phyloP scores from a whole-genome alignment of 306 rosid species.

The Dryas octopetala region DNA sequence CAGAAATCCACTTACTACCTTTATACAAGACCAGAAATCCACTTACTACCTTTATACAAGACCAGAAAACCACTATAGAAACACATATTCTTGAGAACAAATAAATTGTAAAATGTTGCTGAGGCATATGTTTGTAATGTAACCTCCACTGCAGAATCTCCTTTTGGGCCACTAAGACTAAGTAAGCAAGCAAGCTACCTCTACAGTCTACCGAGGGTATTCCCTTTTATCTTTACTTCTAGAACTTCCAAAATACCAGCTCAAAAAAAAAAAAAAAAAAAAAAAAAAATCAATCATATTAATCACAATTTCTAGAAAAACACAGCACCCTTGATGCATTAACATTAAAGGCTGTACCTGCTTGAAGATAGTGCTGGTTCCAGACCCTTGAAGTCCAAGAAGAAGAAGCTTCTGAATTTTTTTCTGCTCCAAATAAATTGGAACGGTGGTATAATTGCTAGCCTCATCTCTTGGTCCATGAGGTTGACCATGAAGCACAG shows the following conservation, averaged over 20 bases:
- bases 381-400: constrained; percentile 90
- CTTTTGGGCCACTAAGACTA: no score
- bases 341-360: constrained; percentile 50
- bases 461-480: constrained; percentile 75
- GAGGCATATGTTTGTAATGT: no score
- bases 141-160: no score
- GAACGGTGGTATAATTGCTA: constrained; percentile 76
- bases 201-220: no score
- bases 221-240: background rate
- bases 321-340: background rate
- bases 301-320: background rate
- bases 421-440: constrained; percentile 84
- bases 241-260: constrained; percentile 1
- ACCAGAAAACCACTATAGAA: background rate
- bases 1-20: background rate
- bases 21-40: no score
- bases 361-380: constrained; percentile 96
- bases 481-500: constrained; percentile 76
- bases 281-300: background rate
- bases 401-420: constrained; percentile 86
- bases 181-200: no score
- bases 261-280: background rate
- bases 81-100: background rate
- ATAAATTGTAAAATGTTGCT: background rate
- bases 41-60: background rate